These are phyloP conservation scores for Platanus orientalis DNA, from an alignment of 164 flowering plant genomes.

Conservation along the genomic window DNA sequence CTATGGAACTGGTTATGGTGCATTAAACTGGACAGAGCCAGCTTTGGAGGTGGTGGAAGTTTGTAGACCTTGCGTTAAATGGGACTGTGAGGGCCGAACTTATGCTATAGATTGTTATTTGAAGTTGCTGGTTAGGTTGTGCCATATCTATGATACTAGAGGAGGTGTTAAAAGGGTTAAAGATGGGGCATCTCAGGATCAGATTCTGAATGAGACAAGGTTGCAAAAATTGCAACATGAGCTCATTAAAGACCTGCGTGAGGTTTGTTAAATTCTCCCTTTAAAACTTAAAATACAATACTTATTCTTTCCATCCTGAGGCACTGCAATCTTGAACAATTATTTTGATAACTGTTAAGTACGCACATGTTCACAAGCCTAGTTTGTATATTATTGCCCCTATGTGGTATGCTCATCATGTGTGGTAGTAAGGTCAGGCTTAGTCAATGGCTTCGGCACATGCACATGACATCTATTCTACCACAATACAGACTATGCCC, in stretches of 20 bases:
- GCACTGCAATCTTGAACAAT: neutral
- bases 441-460: no score
- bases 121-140: slow-evolving; percentile 90
- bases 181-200: slow-evolving; percentile 99
- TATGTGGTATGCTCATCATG: no score
- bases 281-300: neutral
- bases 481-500: no score
- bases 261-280: slow-evolving; percentile 45
- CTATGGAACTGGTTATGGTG: slow-evolving; percentile 99
- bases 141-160: slow-evolving; percentile 95
- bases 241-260: slow-evolving; percentile 80
- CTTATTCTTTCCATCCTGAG: neutral
- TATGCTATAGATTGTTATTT: slow-evolving; percentile 96
- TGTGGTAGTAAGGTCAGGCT: no score
- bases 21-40: slow-evolving; percentile 97
- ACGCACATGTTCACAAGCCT: neutral
- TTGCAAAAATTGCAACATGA: slow-evolving; percentile 84
- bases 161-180: slow-evolving; percentile 96
- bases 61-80: slow-evolving; percentile 94
- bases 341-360: neutral
- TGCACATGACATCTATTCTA: no score
- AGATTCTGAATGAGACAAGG: slow-evolving; percentile 92
- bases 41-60: slow-evolving; percentile 98
- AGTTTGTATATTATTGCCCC: neutral
- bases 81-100: slow-evolving; percentile 96